Evolutionary conservation across 202 grass and related monocot genomes (phyloP).

Genomic region (Bolboschoenoplectus hybrid): DNA sequence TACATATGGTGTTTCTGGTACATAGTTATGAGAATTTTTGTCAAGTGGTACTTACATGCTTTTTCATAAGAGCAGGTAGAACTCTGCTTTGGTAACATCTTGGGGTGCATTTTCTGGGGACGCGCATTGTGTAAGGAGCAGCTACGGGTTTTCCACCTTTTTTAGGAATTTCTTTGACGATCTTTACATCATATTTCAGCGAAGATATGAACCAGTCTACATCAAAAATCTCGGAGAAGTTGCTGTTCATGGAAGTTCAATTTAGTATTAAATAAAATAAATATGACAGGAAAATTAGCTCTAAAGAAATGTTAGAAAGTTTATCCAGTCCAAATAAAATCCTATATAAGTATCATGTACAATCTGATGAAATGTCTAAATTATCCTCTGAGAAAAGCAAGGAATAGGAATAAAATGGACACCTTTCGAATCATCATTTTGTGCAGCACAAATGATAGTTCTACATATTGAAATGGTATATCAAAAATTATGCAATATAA

Average conservation of each 20-base stretch:
- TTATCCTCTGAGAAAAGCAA: not conserved
- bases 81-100: conserved; percentile 88
- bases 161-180: conserved; percentile 68
- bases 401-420: not conserved
- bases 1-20: not conserved
- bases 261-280: conserved; percentile 12
- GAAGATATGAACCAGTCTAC: conserved; percentile 85
- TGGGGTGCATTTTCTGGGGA: conserved; percentile 87
- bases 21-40: conserved; percentile 8
- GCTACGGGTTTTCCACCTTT: conserved; percentile 51
- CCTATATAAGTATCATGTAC: not conserved
- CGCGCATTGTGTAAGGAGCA: conserved; percentile 80
- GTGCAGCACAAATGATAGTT: not conserved
- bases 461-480: not conserved
- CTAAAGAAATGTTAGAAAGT: not conserved
- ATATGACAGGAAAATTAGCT: not conserved
- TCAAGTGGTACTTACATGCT: conserved; percentile 60
- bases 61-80: conserved; percentile 79
- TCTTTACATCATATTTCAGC: conserved; percentile 77
- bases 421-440: not conserved
- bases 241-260: conserved; percentile 48
- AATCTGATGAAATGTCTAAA: not conserved
- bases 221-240: conserved; percentile 89
- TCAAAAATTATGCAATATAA: not conserved
- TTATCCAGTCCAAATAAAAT: not conserved